A percentile compares a stretch with the other conserved stretches of the same genome.
phyloP scores from a whole-genome alignment of 768 basidiomycete species.

The Phanerochaete carnosa region DNA sequence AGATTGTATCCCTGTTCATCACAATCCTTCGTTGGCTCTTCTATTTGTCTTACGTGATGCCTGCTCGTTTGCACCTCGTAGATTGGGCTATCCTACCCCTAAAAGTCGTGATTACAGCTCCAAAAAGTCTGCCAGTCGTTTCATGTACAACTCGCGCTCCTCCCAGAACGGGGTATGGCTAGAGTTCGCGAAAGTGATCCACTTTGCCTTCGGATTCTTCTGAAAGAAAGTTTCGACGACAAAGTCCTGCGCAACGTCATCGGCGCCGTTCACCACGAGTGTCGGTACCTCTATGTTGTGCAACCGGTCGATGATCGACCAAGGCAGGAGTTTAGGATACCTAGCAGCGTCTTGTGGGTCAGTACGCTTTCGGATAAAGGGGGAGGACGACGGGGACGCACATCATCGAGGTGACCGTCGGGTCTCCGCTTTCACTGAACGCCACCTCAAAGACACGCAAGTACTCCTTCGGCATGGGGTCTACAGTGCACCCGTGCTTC shows the following conservation, averaged over 20 bases:
- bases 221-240: slow-evolving; percentile 35
- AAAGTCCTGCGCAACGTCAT: slow-evolving; percentile 40
- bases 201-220: slow-evolving; percentile 36
- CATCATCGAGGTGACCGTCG: slow-evolving; percentile 37
- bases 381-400: background rate
- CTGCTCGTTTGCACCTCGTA: too few relatives aligned
- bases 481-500: slow-evolving; percentile 39
- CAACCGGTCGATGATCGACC: slow-evolving; percentile 43
- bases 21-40: too few relatives aligned
- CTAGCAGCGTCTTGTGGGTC: slow-evolving; percentile 36
- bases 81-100: too few relatives aligned
- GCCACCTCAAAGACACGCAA: slow-evolving; percentile 26
- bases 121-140: slow-evolving; percentile 33
- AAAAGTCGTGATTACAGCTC: too few relatives aligned
- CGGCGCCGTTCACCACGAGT: slow-evolving; percentile 34
- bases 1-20: too few relatives aligned
- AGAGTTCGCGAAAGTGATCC: slow-evolving; percentile 41
- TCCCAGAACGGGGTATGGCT: slow-evolving; percentile 44
- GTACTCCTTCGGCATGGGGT: slow-evolving; percentile 43
- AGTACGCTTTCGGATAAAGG: slow-evolving; percentile 19
- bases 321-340: slow-evolving; percentile 41
- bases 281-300: slow-evolving; percentile 35
- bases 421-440: slow-evolving; percentile 44
- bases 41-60: too few relatives aligned
- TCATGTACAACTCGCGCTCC: slow-evolving; percentile 38